Evolutionary conservation across 352 stramenopile species (phyloP).

Genomic region (Phytopythium litorale): DNA sequence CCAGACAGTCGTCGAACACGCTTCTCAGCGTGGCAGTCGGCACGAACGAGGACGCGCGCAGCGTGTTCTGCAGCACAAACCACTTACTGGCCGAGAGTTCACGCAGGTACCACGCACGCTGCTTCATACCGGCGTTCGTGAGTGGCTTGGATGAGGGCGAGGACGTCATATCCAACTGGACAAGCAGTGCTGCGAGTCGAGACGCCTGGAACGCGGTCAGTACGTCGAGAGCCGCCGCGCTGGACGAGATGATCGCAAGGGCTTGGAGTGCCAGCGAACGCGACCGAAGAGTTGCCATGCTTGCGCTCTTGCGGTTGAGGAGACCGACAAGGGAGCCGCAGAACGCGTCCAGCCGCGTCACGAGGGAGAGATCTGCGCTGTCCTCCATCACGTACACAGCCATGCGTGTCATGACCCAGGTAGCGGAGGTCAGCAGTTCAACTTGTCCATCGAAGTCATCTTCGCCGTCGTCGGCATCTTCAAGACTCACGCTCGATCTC

Average conservation of each 20-base stretch:
- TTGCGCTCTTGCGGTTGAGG: background rate
- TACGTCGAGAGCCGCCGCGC: constrained; percentile 25
- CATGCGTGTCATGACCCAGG: constrained; percentile 37
- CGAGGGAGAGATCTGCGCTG: constrained; percentile 18
- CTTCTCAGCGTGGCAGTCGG: constrained; percentile 29
- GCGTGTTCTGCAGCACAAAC: constrained; percentile 42
- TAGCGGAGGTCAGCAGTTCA: constrained; percentile 20
- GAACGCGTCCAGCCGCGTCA: constrained; percentile 24
- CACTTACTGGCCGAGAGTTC: constrained; percentile 52
- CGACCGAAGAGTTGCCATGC: background rate
- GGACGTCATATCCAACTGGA: constrained; percentile 24
- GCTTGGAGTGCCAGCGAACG: constrained; percentile 27
- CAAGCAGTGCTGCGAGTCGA: constrained; percentile 29
- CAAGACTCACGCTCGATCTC: background rate
- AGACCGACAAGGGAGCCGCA: constrained; percentile 31
- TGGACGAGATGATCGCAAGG: constrained; percentile 27
- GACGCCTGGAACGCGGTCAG: constrained; percentile 31
- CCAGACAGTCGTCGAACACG: constrained; percentile 41
- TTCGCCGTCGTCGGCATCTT: background rate
- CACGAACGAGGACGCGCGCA: constrained; percentile 49
- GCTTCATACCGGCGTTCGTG: constrained; percentile 6
- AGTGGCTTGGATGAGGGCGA: background rate
- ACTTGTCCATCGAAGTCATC: constrained; percentile 21
- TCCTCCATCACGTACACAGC: constrained; percentile 34
- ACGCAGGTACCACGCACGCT: constrained; percentile 27